Percentiles rank a stretch among this genome's conserved stretches.
These are phyloP conservation scores for Cladosporium cucumerinum DNA, from an alignment of 2,329 filamentous ascomycete species.

Conservation along the genomic window DNA sequence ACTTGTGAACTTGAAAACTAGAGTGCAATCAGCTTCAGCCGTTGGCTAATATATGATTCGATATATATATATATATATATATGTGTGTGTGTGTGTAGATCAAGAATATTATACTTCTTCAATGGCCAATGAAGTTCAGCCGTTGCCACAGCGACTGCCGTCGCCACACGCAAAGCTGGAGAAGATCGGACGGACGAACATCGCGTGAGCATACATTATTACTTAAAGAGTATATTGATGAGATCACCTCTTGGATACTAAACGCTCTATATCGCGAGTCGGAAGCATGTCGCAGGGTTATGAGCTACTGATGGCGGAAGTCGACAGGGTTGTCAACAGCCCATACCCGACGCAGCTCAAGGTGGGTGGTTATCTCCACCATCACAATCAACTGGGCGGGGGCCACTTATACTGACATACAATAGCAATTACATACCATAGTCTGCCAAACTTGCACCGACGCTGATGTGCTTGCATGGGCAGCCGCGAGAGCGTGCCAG, in stretches of 20 bases:
- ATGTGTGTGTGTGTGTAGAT: too few relatives aligned
- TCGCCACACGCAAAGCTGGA: background rate
- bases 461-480: constrained; percentile 44
- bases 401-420: background rate
- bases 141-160: constrained; percentile 1
- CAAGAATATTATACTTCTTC: background rate
- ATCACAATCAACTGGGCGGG: background rate
- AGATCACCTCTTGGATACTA: background rate
- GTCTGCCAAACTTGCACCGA: constrained; percentile 32
- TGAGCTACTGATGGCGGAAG: constrained; percentile 23
- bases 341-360: constrained; percentile 36
- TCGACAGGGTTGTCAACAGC: constrained; percentile 30
- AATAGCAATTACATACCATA: constrained; percentile 38
- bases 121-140: background rate
- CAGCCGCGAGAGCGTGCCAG: constrained; percentile 49
- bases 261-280: background rate
- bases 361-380: constrained; percentile 21
- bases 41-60: background rate
- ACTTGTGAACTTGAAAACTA: too few relatives aligned
- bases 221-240: background rate
- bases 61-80: background rate
- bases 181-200: background rate
- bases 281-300: constrained; percentile 11
- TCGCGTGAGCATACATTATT: background rate
- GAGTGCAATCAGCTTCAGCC: background rate